Evolutionary conservation across 1,139 yeast species (phyloP).

Genomic region (Meyerozyma elateridarum): DNA sequence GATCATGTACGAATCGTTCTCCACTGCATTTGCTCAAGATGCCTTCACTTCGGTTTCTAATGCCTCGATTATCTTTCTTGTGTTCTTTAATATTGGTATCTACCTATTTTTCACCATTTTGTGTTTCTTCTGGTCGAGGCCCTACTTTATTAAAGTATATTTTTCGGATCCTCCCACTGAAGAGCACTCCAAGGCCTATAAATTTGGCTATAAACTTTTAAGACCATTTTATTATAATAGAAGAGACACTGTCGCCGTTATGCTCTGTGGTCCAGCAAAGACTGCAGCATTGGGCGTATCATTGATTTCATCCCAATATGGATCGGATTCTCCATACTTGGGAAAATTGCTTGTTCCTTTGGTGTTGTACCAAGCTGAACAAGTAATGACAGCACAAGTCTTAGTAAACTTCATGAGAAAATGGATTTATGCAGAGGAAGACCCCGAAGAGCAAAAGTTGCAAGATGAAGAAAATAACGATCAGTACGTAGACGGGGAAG

Average conservation of each 20-base stretch:
- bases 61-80: slow-evolving; percentile 65
- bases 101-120: slow-evolving; percentile 69
- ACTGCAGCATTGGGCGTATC: slow-evolving; percentile 92
- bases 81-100: slow-evolving; percentile 76
- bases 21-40: slow-evolving; percentile 79
- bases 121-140: slow-evolving; percentile 58
- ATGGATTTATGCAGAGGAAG: slow-evolving; percentile 51
- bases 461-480: neutral
- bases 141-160: slow-evolving; percentile 43
- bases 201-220: slow-evolving; percentile 33
- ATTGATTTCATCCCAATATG: slow-evolving; percentile 74
- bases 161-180: slow-evolving; percentile 46
- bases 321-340: slow-evolving; percentile 51
- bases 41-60: slow-evolving; percentile 72
- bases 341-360: slow-evolving; percentile 77
- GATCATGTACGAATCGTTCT: slow-evolving; percentile 80
- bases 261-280: slow-evolving; percentile 90
- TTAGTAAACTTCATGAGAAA: slow-evolving; percentile 58
- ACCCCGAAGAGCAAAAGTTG: slow-evolving; percentile 1
- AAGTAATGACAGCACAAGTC: slow-evolving; percentile 72
- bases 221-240: slow-evolving; percentile 68
- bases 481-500: no score
- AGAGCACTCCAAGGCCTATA: slow-evolving; percentile 39
- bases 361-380: slow-evolving; percentile 82
- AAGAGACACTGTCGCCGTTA: slow-evolving; percentile 68